A percentile compares a stretch with the other conserved stretches of the same genome.
These are phyloP conservation scores for Quercus gilva DNA, from an alignment of 306 rosid species.

Conservation along the genomic window DNA sequence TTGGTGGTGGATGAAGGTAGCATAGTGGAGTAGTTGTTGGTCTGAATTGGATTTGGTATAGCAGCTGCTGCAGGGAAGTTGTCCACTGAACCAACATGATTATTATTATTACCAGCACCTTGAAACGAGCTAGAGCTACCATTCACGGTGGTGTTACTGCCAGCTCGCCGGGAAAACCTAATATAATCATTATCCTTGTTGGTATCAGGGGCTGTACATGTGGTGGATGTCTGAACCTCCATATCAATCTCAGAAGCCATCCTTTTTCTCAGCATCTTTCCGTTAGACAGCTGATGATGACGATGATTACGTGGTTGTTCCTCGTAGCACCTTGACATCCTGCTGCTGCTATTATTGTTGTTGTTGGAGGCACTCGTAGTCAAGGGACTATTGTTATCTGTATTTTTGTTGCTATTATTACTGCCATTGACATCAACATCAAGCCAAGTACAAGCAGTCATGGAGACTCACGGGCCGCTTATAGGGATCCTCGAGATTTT, in stretches of 20 bases:
- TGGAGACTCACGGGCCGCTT: neutral
- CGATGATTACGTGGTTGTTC: slow-evolving; percentile 21
- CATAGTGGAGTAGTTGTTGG: slow-evolving; percentile 93
- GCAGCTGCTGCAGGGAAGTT: neutral
- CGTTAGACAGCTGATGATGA: slow-evolving; percentile 1
- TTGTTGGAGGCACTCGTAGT: slow-evolving; percentile 24
- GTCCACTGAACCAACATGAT: neutral
- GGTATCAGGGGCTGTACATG: neutral
- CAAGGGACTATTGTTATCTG: slow-evolving; percentile 18
- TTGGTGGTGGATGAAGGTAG: slow-evolving; percentile 42
- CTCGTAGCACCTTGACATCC: slow-evolving; percentile 13
- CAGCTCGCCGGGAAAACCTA: slow-evolving; percentile 51
- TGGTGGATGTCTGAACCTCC: slow-evolving; percentile 45
- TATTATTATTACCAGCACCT: neutral
- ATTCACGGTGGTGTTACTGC: no score
- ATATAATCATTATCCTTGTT: slow-evolving; percentile 11
- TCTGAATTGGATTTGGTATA: slow-evolving; percentile 35
- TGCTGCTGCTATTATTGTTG: slow-evolving; percentile 6
- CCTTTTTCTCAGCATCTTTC: slow-evolving; percentile 74
- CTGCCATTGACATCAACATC: slow-evolving; percentile 18
- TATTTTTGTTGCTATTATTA: slow-evolving; percentile 19
- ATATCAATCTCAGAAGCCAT: slow-evolving; percentile 92
- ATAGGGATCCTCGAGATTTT: neutral
- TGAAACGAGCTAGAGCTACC: slow-evolving; percentile 4
- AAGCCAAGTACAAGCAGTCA: slow-evolving; percentile 72